These are phyloP conservation scores for Ophiostoma novo-ulmi DNA, from an alignment of 2,329 filamentous ascomycete species.

Conservation along the genomic window DNA sequence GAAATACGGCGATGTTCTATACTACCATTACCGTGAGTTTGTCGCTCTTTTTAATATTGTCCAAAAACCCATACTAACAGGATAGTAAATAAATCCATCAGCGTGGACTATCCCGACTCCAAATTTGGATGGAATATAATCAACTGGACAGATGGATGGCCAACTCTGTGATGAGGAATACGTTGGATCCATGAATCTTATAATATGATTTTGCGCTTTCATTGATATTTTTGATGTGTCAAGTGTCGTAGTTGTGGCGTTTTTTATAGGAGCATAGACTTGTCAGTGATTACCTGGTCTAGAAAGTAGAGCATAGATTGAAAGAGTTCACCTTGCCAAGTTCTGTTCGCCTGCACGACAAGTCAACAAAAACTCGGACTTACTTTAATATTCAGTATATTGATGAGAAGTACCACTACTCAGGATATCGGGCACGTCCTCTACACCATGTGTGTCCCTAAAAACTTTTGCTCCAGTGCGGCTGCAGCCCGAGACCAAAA, in stretches of 20 bases:
- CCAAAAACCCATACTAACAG: neutral
- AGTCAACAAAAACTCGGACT: no score
- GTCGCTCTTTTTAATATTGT: no score
- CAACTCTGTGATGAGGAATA: neutral
- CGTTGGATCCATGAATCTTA: neutral
- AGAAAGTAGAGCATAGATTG: no score
- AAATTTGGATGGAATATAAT: neutral
- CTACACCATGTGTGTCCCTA: neutral
- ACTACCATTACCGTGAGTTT: conserved; percentile 51
- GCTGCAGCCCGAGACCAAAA: neutral
- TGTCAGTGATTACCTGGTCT: no score
- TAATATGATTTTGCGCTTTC: neutral
- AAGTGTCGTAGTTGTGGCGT: no score
- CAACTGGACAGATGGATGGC: neutral
- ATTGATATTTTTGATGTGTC: neutral
- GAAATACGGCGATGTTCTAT: conserved; percentile 43
- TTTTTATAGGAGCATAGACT: neutral
- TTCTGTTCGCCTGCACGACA: no score
- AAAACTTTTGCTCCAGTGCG: neutral
- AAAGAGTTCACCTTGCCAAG: neutral
- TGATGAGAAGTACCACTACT: neutral
- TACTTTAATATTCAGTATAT: neutral
- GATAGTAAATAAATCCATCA: neutral
- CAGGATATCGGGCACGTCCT: neutral
- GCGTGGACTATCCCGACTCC: neutral